These are phyloP conservation scores for Yamadazyma laniorum DNA, from an alignment of 805 yeast species.

Conservation along the genomic window DNA sequence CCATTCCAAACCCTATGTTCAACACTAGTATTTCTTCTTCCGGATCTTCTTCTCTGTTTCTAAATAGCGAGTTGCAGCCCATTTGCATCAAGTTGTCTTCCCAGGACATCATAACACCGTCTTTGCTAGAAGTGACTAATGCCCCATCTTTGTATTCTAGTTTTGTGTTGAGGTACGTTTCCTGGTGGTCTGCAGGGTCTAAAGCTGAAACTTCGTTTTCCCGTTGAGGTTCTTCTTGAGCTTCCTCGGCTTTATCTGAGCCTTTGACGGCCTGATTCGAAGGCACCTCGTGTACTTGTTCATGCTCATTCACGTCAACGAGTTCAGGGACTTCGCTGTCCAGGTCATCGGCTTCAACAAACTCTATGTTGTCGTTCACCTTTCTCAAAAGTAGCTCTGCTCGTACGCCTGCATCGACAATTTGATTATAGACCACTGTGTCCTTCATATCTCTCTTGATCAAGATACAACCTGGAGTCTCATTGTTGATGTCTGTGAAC, in stretches of 20 bases:
- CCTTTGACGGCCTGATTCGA: too few relatives aligned
- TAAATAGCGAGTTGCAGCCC: conserved; percentile 73
- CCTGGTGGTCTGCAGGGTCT: conserved; percentile 64
- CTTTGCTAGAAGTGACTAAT: conserved; percentile 69
- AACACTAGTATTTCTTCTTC: conserved; percentile 51
- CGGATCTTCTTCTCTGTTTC: conserved; percentile 35
- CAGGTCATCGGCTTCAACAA: conserved; percentile 42
- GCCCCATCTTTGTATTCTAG: conserved; percentile 68
- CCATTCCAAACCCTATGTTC: conserved; percentile 96
- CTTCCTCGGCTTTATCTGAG: conserved; percentile 1
- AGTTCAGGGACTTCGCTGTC: conserved; percentile 24
- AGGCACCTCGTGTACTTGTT: too few relatives aligned
- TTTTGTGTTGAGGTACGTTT: conserved; percentile 61
- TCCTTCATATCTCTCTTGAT: conserved; percentile 46
- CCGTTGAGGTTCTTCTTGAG: conserved; percentile 3
- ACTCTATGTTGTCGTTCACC: conserved; percentile 62
- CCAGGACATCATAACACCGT: conserved; percentile 99
- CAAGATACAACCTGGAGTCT: conserved; percentile 85
- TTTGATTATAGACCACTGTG: conserved; percentile 40
- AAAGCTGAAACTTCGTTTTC: not conserved
- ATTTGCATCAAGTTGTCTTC: conserved; percentile 77
- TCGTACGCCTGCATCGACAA: conserved; percentile 85
- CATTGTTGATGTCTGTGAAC: conserved; percentile 63
- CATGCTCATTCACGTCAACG: conserved; percentile 4
- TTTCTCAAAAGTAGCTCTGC: conserved; percentile 81